Base-by-base conservation (phyloP, 331 rosid species). In the Phaseolus coccineus region DNA sequence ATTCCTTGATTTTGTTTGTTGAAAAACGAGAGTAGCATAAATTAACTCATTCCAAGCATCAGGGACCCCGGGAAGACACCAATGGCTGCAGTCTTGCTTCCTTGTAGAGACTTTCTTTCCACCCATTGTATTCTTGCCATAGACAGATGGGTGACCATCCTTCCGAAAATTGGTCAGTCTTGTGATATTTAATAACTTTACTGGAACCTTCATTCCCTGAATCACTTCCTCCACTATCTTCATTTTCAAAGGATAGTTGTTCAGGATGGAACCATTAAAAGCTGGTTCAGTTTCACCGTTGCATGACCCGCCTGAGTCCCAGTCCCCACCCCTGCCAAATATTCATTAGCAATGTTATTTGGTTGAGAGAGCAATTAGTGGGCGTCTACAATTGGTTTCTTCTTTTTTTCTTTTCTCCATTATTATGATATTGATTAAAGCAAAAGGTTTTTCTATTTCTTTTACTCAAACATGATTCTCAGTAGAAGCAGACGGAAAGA, bases 281-380 rank as follows among this genome's bases (percentile, higher is more conserved):
- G 72, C 92, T 5, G 99, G 99, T 56, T 88, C 80, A 0, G 89
- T 93, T 84, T 96, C 97, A 12, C 99, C 98, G n/a, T 87, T 81
- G 83, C 99, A 96, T n/a, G 98, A 90, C 59, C 99, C 99, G 1
- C 99, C 99, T 50, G 99, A 90, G 83, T 91, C 98, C 99, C 99
- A 96, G 47, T 96, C 97, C 70, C 97, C 99, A 67, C 98, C 99
- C 80, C 98, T 93, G 91, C 77, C 82, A 81, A 80, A 48, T 67
- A 68, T 82, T 78, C 50, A 65, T 50, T 42, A 55, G 55, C 74
- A 66, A 42, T 27, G 68, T 28, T 63, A 35, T 47, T 40, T 39
- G 67, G 22, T 73, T 65, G 46, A 70, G 28, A 33, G 55, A 77
- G 52, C 39, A 53, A 47, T 22, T n/a, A 51, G 69, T 44, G 42